These are phyloP conservation scores for Aspergillus ruber DNA, from an alignment of 2,329 filamentous ascomycete species.

Conservation along the genomic window DNA sequence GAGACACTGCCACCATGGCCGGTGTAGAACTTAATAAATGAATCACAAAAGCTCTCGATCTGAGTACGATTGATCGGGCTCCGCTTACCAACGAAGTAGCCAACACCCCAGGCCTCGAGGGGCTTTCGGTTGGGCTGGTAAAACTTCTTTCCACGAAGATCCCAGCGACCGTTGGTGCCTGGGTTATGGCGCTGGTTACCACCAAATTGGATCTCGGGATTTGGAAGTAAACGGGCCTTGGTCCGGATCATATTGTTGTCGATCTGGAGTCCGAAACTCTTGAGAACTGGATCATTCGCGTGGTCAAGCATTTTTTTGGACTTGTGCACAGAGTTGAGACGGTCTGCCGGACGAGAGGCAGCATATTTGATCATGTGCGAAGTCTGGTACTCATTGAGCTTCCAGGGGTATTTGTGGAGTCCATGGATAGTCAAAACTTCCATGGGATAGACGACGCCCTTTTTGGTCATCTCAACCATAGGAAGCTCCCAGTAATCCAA, in stretches of 20 bases:
- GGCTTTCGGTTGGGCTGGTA: constrained; percentile 55
- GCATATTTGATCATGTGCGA: constrained; percentile 88
- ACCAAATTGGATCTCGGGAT: constrained; percentile 66
- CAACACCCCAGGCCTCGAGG: constrained; percentile 69
- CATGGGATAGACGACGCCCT: constrained; percentile 49
- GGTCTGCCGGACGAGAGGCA: constrained; percentile 65
- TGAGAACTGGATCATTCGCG: constrained; percentile 61
- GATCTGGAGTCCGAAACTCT: constrained; percentile 68
- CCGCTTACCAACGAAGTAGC: constrained; percentile 56
- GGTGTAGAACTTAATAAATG: constrained; percentile 57
- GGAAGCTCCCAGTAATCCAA: constrained; percentile 46
- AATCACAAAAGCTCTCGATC: constrained; percentile 49
- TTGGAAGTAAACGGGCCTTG: constrained; percentile 63
- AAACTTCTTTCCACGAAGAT: constrained; percentile 77
- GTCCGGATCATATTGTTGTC: constrained; percentile 57
- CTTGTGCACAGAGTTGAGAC: constrained; percentile 61
- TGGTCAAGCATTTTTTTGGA: constrained; percentile 65
- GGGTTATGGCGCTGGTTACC: constrained; percentile 52
- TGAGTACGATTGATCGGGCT: constrained; percentile 37
- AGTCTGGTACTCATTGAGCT: constrained; percentile 60
- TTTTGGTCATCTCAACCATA: constrained; percentile 54
- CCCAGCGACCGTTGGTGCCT: constrained; percentile 70
- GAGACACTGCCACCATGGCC: constrained; percentile 55
- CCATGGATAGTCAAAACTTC: constrained; percentile 48
- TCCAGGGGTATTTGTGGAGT: constrained; percentile 54